Conservation (phyloP, 352 stramenopile genomes). For the Globisporangium cylindrosporum region DNA sequence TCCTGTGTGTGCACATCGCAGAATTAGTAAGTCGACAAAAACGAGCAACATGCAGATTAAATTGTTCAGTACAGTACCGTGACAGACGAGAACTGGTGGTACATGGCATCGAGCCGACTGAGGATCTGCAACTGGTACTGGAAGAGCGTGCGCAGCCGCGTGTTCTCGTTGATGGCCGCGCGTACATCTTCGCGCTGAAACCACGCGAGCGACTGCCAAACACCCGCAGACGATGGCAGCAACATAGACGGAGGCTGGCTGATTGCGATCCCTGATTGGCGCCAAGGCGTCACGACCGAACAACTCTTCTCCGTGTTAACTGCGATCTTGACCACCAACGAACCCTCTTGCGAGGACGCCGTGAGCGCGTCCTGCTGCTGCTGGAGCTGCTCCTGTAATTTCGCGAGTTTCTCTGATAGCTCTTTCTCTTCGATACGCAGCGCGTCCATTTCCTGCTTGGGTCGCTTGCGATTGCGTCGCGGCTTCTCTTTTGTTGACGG, state of each 20-base stretch:
- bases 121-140: slow-evolving; percentile 34
- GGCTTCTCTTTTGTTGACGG: background rate
- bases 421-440: background rate
- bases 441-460: background rate
- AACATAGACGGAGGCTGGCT: background rate
- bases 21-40: too few relatives aligned
- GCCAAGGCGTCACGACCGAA: background rate
- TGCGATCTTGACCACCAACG: background rate
- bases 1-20: background rate
- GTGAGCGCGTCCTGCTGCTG: background rate
- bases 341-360: background rate
- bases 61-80: too few relatives aligned
- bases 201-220: slow-evolving; percentile 34
- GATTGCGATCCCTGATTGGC: background rate
- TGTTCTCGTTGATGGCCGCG: slow-evolving; percentile 31
- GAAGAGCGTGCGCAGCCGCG: slow-evolving; percentile 24
- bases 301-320: background rate
- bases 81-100: too few relatives aligned
- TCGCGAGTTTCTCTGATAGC: background rate
- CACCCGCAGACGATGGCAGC: background rate
- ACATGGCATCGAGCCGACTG: slow-evolving; percentile 27
- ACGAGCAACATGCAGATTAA: too few relatives aligned
- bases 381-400: background rate
- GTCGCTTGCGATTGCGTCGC: too few relatives aligned
- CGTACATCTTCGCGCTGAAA: slow-evolving; percentile 30